Conservation (phyloP, 169 alveolate species). For the Plasmodium coatneyi region DNA sequence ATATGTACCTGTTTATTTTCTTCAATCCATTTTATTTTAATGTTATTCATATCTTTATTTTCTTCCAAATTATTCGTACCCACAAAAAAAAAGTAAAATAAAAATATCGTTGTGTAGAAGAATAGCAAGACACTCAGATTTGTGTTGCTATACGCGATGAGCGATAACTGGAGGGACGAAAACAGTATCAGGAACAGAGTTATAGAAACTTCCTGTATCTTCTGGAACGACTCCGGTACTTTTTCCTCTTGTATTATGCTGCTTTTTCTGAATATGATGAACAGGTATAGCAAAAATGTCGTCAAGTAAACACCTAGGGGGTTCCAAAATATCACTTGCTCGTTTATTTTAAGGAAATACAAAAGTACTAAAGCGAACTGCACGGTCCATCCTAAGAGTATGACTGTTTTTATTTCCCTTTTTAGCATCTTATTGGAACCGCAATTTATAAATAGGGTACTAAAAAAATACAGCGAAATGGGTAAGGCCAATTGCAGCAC, state of each 20-base stretch:
- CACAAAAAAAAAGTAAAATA: slow-evolving; percentile 30
- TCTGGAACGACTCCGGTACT: background rate
- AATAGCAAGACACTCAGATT: slow-evolving; percentile 33
- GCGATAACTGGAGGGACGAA: slow-evolving; percentile 31
- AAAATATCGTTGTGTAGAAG: slow-evolving; percentile 25
- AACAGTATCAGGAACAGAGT: slow-evolving; percentile 13
- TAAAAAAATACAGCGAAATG: slow-evolving; percentile 7
- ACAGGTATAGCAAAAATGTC: slow-evolving; percentile 6
- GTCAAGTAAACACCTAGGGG: slow-evolving; percentile 28
- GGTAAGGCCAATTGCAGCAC: slow-evolving; percentile 17
- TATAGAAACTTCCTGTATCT: slow-evolving; percentile 25
- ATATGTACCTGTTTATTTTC: slow-evolving; percentile 6
- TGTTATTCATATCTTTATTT: background rate
- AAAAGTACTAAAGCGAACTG: slow-evolving; percentile 36
- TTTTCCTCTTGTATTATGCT: slow-evolving; percentile 18
- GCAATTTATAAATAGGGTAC: slow-evolving; percentile 22
- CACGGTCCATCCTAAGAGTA: slow-evolving; percentile 22
- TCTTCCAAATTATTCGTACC: background rate
- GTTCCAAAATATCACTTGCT: background rate
- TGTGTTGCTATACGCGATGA: slow-evolving; percentile 61
- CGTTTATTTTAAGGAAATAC: slow-evolving; percentile 8
- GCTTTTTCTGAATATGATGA: slow-evolving; percentile 28
- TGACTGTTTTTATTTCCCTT: slow-evolving; percentile 8
- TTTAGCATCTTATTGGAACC: slow-evolving; percentile 5
- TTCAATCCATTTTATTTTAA: slow-evolving; percentile 34